Conservation (phyloP, 108 stramenopile genomes). For the Pseudonitzschia pungens region DNA sequence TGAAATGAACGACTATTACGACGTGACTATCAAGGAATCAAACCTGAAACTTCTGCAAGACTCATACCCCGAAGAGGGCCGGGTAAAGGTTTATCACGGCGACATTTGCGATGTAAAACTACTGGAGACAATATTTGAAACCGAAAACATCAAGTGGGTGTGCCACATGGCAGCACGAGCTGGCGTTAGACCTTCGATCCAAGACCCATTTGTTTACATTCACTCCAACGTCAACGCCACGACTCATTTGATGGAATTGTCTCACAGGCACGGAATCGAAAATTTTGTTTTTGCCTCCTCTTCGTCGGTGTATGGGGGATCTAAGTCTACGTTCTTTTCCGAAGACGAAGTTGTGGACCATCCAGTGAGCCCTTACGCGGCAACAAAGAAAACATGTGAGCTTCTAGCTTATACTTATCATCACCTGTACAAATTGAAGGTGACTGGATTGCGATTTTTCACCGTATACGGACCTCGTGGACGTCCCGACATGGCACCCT, state of each 20-base stretch:
- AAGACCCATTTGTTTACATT: conserved; percentile 93
- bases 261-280: conserved; percentile 57
- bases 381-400: conserved; percentile 88
- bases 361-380: conserved; percentile 72
- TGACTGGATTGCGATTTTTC: conserved; percentile 91
- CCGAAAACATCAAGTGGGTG: conserved; percentile 67
- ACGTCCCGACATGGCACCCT: conserved; percentile 99
- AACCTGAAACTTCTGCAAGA: conserved; percentile 75
- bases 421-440: conserved; percentile 82
- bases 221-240: conserved; percentile 90
- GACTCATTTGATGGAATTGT: conserved; percentile 80
- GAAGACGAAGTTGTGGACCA: conserved; percentile 89
- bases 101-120: conserved; percentile 90
- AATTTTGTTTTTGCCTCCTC: conserved; percentile 92
- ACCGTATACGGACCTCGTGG: conserved; percentile 98
- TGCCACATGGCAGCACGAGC: conserved; percentile 93
- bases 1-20: conserved; percentile 99
- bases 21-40: conserved; percentile 85
- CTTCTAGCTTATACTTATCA: conserved; percentile 90
- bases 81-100: conserved; percentile 72
- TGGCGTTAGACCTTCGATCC: conserved; percentile 89
- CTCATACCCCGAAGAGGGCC: conserved; percentile 37
- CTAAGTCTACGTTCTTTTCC: conserved; percentile 76
- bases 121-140: conserved; percentile 69
- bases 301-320: conserved; percentile 91